Conservation (phyloP, 1,139 yeast species). For the Hemisphaericaspora xylofermentans region DNA sequence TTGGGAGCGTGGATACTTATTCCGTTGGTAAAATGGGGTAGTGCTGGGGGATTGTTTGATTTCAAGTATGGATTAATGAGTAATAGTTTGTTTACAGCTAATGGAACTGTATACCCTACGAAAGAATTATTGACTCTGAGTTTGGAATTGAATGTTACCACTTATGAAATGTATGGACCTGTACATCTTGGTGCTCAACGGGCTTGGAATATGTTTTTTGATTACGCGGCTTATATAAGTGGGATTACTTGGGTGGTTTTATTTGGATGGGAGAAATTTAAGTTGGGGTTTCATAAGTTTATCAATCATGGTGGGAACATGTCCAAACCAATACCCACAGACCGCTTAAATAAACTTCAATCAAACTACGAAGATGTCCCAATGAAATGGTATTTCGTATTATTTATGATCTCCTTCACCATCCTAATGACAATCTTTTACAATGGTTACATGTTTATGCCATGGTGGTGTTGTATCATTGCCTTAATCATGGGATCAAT, state of each 20-base stretch:
- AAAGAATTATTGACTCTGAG: conserved; percentile 31
- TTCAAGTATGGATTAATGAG: conserved; percentile 41
- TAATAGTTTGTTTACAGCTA: conserved; percentile 30
- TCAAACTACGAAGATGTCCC: conserved; percentile 42
- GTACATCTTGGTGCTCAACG: conserved; percentile 45
- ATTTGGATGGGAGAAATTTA: conserved; percentile 29
- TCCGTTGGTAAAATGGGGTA: conserved; percentile 41
- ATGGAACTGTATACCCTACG: conserved; percentile 39
- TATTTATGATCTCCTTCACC: conserved; percentile 35
- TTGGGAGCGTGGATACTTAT: conserved; percentile 43
- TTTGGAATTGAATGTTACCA: conserved; percentile 35
- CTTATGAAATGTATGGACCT: conserved; percentile 39
- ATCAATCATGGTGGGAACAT: conserved; percentile 6
- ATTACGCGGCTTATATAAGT: conserved; percentile 50
- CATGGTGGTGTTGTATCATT: conserved; percentile 47
- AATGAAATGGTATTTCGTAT: conserved; percentile 34
- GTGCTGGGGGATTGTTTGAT: conserved; percentile 19
- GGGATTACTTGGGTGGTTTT: conserved; percentile 47
- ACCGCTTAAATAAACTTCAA: conserved; percentile 41
- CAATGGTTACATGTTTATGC: conserved; percentile 46
- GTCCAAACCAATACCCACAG: conserved; percentile 22
- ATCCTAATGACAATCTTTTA: conserved; percentile 33
- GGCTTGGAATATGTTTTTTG: conserved; percentile 52
- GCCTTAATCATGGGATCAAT: conserved; percentile 43
- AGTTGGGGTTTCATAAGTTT: conserved; percentile 12